Base-by-base conservation (phyloP, 2,329 filamentous ascomycete species). In the Aspergillus versicolor region DNA sequence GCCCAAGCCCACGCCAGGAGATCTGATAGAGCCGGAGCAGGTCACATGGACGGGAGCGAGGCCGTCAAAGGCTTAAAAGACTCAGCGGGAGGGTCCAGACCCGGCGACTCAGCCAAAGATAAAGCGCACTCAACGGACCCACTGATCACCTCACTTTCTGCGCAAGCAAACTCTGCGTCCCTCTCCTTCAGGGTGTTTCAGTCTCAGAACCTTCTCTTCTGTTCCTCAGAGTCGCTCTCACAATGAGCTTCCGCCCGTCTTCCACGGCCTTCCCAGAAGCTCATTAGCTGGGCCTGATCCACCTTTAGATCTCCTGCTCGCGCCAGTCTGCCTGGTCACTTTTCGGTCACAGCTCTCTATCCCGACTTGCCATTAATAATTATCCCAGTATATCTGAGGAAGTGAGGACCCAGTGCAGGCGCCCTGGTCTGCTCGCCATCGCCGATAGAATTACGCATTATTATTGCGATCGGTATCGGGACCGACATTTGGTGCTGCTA, bases 51-150 rank as follows among this genome's bases (percentile, higher is more conserved):
- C 47, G 40, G 50, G 22, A 47, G 21, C 40, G 19, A 53, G 41
- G 43, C 43, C 60, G 24, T 30, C 27, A 30, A 22, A 22, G 15
- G n/a, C 32, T 38, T 45, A 45, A 24, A 22, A 24, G 22, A 12
- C 9, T 45, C n/a, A 13, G n/a, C 24, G 43, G 13, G 5, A 34
- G 22, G 42, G 51, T 57, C 62, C 60, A 57, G 62, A 62, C 62
- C 61, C 59, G 52, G 51, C 55, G 57, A 57, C 32, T 42, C 42
- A 51, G 38, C 42, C 50, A 45, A 43, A 38, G 44, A 44, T 21
- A 52, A 55, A 59, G 22, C 40, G 27, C 8, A 30, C 27, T 11
- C 27, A 30, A 30, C 4, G 9, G 56, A 63, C 59, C 61, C 61
- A 57, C 61, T 19, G 38, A 43, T 45, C 42, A 44, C 42, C 50